A percentile compares a stretch with the other conserved stretches of the same genome.
These are phyloP conservation scores for Tritrichomonas foetus DNA, from an alignment of 208 protist genomes.

Conservation along the genomic window DNA sequence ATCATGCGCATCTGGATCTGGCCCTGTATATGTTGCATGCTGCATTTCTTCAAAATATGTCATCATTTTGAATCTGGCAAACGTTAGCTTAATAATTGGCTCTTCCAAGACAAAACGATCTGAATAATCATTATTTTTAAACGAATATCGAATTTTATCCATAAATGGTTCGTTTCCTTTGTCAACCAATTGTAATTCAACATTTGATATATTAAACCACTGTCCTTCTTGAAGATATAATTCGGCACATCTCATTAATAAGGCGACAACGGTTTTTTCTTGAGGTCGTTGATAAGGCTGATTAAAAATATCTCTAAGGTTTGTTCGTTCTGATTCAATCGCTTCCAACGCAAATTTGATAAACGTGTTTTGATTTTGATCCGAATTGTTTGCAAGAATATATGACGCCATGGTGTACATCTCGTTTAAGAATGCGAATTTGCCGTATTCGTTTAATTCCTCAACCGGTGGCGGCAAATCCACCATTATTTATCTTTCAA, in stretches of 20 bases:
- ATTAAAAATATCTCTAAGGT: background rate
- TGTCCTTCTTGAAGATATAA: background rate
- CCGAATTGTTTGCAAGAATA: background rate
- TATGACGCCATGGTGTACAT: background rate
- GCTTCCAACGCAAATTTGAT: background rate
- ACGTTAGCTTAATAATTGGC: background rate
- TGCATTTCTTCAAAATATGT: background rate
- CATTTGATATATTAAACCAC: background rate
- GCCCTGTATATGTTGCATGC: background rate
- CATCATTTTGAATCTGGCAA: background rate
- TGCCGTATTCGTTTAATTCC: background rate
- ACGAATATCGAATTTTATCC: background rate
- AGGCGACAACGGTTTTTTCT: background rate
- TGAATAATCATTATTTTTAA: background rate
- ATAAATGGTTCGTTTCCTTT: background rate
- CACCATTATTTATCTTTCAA: background rate
- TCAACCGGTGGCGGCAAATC: background rate
- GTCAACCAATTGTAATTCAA: background rate
- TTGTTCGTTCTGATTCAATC: background rate
- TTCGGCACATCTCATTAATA: background rate
- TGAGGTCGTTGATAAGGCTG: background rate
- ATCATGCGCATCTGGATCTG: background rate
- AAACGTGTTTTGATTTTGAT: background rate
- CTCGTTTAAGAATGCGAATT: constrained; percentile 9
- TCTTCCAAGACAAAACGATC: background rate